A percentile compares a stretch with the other conserved stretches of the same genome.
phyloP scores from a whole-genome alignment of 169 alveolate species.

The Eimeria praecox region DNA sequence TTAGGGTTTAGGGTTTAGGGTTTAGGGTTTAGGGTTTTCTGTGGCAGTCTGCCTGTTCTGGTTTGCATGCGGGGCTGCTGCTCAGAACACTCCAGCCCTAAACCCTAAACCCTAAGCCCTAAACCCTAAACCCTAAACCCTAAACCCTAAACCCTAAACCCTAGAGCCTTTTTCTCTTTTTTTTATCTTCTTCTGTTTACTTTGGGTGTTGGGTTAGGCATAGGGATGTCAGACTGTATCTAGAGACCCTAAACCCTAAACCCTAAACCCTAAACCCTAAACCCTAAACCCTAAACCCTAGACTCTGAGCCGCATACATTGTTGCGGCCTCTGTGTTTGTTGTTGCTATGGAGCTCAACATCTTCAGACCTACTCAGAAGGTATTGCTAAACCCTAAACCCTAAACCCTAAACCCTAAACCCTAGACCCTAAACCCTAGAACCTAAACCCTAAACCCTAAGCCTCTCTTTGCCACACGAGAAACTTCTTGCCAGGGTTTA shows the following conservation, averaged over 20 bases:
- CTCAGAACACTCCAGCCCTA: not conserved
- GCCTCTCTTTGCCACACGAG: not conserved
- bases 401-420: not conserved
- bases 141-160: not conserved
- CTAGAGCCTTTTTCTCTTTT: not conserved
- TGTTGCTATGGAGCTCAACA: conserved; percentile 70
- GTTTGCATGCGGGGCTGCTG: not conserved
- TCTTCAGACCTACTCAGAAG: conserved; percentile 36
- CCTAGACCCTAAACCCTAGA: not conserved
- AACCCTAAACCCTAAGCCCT: not conserved
- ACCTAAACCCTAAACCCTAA: not conserved
- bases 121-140: conserved; percentile 41
- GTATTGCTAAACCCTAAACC: not conserved
- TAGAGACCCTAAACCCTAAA: not conserved
- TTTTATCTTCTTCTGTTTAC: not conserved
- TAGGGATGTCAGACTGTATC: not conserved
- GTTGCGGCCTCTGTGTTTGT: not conserved
- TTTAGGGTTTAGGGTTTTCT: not conserved
- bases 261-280: conserved; percentile 25
- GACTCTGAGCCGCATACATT: not conserved
- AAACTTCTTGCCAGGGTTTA: not conserved
- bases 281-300: conserved; percentile 35
- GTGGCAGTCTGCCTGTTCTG: not conserved
- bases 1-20: not conserved
- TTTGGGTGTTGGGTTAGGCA: not conserved